These are phyloP conservation scores for Penicillium desertorum DNA, from an alignment of 495 filamentous ascomycete genomes.

Conservation along the genomic window DNA sequence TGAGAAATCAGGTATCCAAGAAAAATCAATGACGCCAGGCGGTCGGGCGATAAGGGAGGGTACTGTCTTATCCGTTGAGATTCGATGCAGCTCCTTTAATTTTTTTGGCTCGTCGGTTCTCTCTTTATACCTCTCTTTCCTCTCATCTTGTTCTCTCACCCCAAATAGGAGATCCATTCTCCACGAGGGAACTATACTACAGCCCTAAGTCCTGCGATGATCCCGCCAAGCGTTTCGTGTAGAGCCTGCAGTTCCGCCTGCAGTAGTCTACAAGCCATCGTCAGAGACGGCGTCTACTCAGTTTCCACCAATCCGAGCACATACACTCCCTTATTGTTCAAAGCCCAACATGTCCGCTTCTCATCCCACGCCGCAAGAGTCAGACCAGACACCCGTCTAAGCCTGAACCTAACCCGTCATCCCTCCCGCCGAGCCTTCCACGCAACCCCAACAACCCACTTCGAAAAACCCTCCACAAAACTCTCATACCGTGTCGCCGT, in stretches of 20 bases:
- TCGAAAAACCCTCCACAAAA: conserved; percentile 19
- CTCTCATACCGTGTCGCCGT: conserved; percentile 53
- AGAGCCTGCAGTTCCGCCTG: conserved; percentile 45
- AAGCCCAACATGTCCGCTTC: conserved; percentile 12
- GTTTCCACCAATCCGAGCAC: conserved; percentile 9
- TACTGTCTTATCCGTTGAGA: conserved; percentile 23
- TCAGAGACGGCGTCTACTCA: conserved; percentile 24
- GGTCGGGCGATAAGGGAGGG: conserved; percentile 26
- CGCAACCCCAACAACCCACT: conserved; percentile 20
- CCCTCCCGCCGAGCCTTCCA: conserved; percentile 29
- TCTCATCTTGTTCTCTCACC: not conserved
- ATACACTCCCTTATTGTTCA: conserved; percentile 11
- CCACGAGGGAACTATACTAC: conserved; percentile 9
- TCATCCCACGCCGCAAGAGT: conserved; percentile 4
- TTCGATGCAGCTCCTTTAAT: conserved; percentile 14
- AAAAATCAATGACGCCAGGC: conserved; percentile 32
- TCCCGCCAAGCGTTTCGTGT: conserved; percentile 31
- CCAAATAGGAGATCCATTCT: not conserved
- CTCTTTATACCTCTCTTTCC: conserved; percentile 8
- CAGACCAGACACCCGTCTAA: conserved; percentile 1
- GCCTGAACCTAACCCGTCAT: not conserved
- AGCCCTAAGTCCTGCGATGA: conserved; percentile 22
- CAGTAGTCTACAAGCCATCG: conserved; percentile 38
- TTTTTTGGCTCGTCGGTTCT: conserved; percentile 18
- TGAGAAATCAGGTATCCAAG: not conserved